These are phyloP conservation scores for Cutaneotrichosporon mucoides DNA, from an alignment of 1,284 basidiomycete genomes.

Conservation along the genomic window DNA sequence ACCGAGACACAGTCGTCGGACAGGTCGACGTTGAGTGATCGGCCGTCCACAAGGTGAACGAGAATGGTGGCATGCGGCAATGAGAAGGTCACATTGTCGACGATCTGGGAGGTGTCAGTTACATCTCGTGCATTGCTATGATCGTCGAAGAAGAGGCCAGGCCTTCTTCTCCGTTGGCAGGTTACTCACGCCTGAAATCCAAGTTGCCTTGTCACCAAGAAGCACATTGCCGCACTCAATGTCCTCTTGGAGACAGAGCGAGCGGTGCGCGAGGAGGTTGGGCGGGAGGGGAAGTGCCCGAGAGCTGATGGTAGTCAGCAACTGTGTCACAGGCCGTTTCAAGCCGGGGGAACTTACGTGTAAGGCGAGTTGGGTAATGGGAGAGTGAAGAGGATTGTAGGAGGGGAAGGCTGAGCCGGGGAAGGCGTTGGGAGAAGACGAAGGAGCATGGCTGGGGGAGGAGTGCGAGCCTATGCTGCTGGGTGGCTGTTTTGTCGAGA, in stretches of 20 bases:
- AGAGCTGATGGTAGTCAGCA: conserved; percentile 17
- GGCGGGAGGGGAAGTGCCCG: conserved; percentile 46
- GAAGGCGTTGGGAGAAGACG: conserved; percentile 58
- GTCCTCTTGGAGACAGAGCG: conserved; percentile 44
- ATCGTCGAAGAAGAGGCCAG: not conserved
- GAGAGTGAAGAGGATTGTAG: conserved; percentile 68
- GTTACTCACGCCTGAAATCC: conserved; percentile 43
- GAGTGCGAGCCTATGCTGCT: too few species aligned
- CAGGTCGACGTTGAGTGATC: conserved; percentile 35
- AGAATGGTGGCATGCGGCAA: conserved; percentile 33
- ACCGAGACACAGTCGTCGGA: conserved; percentile 24
- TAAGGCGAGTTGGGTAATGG: conserved; percentile 58
- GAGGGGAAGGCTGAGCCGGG: conserved; percentile 54
- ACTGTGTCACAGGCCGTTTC: not conserved
- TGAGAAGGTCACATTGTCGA: conserved; percentile 49
- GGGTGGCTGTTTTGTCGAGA: not conserved
- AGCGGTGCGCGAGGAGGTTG: conserved; percentile 45
- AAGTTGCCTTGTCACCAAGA: conserved; percentile 48
- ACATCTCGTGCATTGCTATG: too few species aligned
- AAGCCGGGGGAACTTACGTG: conserved; percentile 30
- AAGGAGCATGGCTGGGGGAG: conserved; percentile 58
- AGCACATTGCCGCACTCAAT: conserved; percentile 48
- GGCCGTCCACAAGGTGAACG: conserved; percentile 46
- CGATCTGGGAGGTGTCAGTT: conserved; percentile 20
- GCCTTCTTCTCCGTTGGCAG: not conserved